Evolutionary conservation across 768 basidiomycete species (phyloP).

Genomic region (Calocybe cyanea): DNA sequence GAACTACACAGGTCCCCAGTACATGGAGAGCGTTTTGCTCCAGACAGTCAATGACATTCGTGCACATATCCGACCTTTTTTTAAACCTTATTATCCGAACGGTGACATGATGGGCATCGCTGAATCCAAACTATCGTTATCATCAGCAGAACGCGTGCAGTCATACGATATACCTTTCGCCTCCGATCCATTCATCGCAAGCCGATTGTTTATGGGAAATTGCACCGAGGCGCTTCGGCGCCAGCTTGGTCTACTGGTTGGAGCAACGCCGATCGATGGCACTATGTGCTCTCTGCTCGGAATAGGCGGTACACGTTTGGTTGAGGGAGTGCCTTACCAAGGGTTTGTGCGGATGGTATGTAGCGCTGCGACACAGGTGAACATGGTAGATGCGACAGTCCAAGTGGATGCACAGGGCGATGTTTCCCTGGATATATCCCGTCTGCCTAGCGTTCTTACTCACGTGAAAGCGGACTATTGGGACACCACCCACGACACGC

Average conservation of each 20-base stretch:
- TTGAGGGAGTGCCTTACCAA: background rate
- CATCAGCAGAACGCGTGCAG: slow-evolving; percentile 5
- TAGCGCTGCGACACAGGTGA: slow-evolving; percentile 17
- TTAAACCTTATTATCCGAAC: slow-evolving; percentile 14
- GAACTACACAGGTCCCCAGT: slow-evolving; percentile 17
- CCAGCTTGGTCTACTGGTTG: slow-evolving; percentile 4
- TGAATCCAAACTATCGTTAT: background rate
- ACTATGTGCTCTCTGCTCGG: slow-evolving; percentile 13
- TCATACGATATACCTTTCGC: slow-evolving; percentile 1
- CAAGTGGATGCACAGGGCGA: background rate
- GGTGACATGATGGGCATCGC: slow-evolving; percentile 11
- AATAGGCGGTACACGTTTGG: slow-evolving; percentile 8
- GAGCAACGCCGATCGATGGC: slow-evolving; percentile 2
- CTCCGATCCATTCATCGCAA: background rate
- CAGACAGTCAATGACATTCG: slow-evolving; percentile 20
- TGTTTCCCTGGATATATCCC: slow-evolving; percentile 10
- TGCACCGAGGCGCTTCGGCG: slow-evolving; percentile 8
- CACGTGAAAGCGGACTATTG: slow-evolving; percentile 11
- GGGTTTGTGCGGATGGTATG: slow-evolving; percentile 14
- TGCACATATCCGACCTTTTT: slow-evolving; percentile 13
- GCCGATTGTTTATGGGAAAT: slow-evolving; percentile 10
- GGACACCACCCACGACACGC: background rate
- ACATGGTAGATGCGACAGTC: slow-evolving; percentile 17
- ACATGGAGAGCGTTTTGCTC: slow-evolving; percentile 13
- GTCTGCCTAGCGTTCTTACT: slow-evolving; percentile 14